A percentile compares a stretch with the other conserved stretches of the same genome.
Evolutionary conservation across 495 filamentous ascomycete genomes (phyloP).

Genomic region (Aspergillus affinis): DNA sequence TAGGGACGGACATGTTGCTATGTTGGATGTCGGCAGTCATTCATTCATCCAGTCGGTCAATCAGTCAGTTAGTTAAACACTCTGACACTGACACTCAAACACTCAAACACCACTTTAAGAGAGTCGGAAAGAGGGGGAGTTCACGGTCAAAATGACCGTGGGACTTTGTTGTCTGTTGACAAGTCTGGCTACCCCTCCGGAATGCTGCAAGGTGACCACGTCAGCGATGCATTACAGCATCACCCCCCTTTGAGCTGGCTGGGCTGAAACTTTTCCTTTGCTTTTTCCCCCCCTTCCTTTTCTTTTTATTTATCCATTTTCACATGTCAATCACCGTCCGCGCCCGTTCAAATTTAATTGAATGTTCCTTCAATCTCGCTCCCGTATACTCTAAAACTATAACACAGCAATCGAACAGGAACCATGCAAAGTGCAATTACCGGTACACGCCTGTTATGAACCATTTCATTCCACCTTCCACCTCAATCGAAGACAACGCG

Average conservation of each 20-base stretch:
- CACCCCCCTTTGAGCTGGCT: constrained; percentile 10
- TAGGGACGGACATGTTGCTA: constrained; percentile 17
- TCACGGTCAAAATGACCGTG: neutral
- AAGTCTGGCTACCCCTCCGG: constrained; percentile 4
- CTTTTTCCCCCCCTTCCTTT: neutral
- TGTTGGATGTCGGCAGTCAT: neutral
- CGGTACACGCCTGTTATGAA: no score
- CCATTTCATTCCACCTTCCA: neutral
- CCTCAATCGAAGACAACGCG: neutral
- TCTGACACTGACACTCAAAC: no score
- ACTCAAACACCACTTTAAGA: neutral
- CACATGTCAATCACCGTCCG: neutral
- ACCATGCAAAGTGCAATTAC: no score
- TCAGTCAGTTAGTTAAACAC: no score
- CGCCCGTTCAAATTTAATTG: no score
- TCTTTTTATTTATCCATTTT: neutral
- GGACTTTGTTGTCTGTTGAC: constrained; percentile 4
- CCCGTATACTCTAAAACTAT: no score
- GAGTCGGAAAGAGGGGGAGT: neutral
- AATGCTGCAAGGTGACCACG: constrained; percentile 18
- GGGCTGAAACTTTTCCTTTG: constrained; percentile 3
- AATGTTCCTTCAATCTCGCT: no score
- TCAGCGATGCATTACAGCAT: constrained; percentile 11
- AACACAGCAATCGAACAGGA: no score
- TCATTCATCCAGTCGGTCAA: neutral